Conservation (phyloP, 306 rosid genomes). For the Fragaria ananassa region DNA sequence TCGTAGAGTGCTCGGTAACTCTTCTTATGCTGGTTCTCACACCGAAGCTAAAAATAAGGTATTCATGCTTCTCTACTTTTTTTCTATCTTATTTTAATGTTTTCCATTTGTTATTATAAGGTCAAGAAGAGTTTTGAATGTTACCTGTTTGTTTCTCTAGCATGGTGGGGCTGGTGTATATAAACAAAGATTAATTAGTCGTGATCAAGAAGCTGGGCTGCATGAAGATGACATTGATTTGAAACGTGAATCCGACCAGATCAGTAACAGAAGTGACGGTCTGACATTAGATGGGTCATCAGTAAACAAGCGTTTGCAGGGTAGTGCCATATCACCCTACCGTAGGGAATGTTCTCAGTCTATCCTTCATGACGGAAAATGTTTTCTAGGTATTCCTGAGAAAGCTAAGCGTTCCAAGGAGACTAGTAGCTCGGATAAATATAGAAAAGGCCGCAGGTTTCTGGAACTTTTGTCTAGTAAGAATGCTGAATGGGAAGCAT, state of each 20-base stretch:
- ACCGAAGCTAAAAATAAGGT: slow-evolving; percentile 46
- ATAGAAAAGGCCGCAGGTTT: slow-evolving; percentile 33
- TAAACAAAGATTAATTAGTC: slow-evolving; percentile 28
- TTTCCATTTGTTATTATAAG: slow-evolving; percentile 12
- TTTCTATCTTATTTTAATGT: neutral
- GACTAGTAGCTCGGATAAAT: slow-evolving; percentile 31
- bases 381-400: slow-evolving; percentile 31
- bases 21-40: slow-evolving; percentile 36
- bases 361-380: slow-evolving; percentile 29
- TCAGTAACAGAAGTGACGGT: slow-evolving; percentile 10
- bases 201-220: slow-evolving; percentile 8
- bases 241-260: slow-evolving; percentile 21
- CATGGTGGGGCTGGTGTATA: slow-evolving; percentile 30
- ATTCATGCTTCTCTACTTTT: slow-evolving; percentile 15
- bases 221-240: slow-evolving; percentile 12
- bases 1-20: slow-evolving; percentile 36
- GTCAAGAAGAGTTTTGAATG: slow-evolving; percentile 16
- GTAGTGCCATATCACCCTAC: slow-evolving; percentile 19
- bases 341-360: slow-evolving; percentile 33
- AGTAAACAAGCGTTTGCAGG: slow-evolving; percentile 10
- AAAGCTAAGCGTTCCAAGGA: slow-evolving; percentile 30
- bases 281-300: slow-evolving; percentile 21
- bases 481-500: slow-evolving; percentile 28
- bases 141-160: slow-evolving; percentile 38
- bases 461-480: slow-evolving; percentile 34